These are phyloP conservation scores for Ceratocystis huliohia DNA, from an alignment of 2,329 filamentous ascomycete genomes.

Conservation along the genomic window DNA sequence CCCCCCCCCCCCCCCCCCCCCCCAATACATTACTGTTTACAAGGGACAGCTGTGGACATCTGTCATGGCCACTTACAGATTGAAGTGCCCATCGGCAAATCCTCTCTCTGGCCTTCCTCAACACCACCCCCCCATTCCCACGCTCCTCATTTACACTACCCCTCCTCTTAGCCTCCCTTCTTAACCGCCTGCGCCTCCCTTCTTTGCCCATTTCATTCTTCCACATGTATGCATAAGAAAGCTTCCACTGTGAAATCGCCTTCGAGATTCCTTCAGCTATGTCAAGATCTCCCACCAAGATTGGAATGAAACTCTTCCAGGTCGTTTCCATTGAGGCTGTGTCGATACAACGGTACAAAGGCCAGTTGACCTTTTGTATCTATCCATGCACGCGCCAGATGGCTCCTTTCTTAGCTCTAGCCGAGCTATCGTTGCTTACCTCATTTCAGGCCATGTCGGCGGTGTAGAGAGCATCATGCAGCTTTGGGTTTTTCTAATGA, in stretches of 20 bases:
- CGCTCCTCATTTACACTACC: neutral
- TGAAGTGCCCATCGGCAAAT: neutral
- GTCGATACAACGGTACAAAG: neutral
- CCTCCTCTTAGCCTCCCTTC: neutral
- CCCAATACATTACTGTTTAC: neutral
- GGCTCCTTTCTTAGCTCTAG: neutral
- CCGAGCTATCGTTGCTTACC: neutral
- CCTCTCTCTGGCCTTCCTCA: neutral
- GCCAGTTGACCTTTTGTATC: neutral
- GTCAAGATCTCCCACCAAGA: neutral
- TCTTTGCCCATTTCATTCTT: neutral
- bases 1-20: too few species aligned
- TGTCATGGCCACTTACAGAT: neutral
- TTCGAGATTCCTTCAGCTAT: neutral
- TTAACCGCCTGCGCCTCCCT: neutral
- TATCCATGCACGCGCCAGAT: neutral
- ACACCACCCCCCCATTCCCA: constrained; percentile 2
- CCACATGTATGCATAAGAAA: neutral
- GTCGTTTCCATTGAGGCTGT: constrained; percentile 3
- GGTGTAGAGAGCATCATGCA: neutral
- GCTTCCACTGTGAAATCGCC: neutral
- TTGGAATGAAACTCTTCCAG: neutral
- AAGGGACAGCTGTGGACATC: neutral
- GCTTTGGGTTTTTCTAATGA: neutral
- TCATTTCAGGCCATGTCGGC: neutral